phyloP scores from a whole-genome alignment of 2,329 filamentous ascomycete species.

The Aspergillus carbonarius region DNA sequence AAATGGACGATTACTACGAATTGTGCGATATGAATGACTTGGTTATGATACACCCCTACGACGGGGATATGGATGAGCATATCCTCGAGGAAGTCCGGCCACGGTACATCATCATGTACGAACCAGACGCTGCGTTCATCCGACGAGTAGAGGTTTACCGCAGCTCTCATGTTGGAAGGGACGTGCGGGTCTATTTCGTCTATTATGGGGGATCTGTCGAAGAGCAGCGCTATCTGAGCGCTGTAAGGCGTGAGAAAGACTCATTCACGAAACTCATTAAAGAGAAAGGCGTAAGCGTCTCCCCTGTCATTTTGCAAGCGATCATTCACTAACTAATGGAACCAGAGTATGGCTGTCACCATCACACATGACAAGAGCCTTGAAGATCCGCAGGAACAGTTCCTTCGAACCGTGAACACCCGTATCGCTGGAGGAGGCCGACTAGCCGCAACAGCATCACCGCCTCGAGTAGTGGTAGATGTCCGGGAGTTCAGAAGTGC shows the following conservation, averaged over 20 bases:
- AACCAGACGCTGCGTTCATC: slow-evolving; percentile 92
- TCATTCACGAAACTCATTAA: slow-evolving; percentile 93
- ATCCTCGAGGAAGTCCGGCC: slow-evolving; percentile 93
- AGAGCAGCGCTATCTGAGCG: slow-evolving; percentile 87
- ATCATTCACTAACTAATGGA: slow-evolving; percentile 17
- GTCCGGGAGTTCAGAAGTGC: slow-evolving; percentile 95
- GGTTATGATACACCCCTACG: slow-evolving; percentile 86
- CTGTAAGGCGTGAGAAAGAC: slow-evolving; percentile 92
- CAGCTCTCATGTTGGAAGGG: slow-evolving; percentile 85
- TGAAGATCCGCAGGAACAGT: slow-evolving; percentile 84
- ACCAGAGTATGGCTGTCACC: slow-evolving; percentile 77
- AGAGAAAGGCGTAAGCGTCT: slow-evolving; percentile 67
- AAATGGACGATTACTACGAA: slow-evolving; percentile 90
- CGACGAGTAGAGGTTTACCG: slow-evolving; percentile 92
- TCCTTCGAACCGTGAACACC: slow-evolving; percentile 93
- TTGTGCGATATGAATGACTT: slow-evolving; percentile 89
- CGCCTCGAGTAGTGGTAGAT: slow-evolving; percentile 89
- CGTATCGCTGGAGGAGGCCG: slow-evolving; percentile 91
- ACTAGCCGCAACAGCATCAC: slow-evolving; percentile 77
- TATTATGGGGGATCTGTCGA: slow-evolving; percentile 95
- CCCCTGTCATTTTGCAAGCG: not conserved
- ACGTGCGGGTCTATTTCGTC: slow-evolving; percentile 92
- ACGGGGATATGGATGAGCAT: slow-evolving; percentile 93
- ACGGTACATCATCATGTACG: slow-evolving; percentile 97
- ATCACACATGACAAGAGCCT: slow-evolving; percentile 71